Base-by-base conservation (phyloP, 2,329 filamentous ascomycete species). In the Paradendryphiella salina region DNA sequence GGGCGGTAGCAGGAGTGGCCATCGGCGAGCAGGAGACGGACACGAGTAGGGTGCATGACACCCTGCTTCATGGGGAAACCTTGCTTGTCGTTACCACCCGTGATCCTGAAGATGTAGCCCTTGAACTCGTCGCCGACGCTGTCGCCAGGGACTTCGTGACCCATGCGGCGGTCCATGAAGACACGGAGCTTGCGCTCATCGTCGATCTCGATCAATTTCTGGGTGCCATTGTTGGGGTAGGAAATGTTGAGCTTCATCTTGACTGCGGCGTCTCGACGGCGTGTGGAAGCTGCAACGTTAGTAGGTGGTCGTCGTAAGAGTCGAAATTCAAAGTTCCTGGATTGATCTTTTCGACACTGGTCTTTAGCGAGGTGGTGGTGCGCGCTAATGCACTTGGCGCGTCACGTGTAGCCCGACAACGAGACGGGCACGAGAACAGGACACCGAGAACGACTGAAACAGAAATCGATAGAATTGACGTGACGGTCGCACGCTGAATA, bases 51-150 rank as follows among this genome's bases (percentile, higher is more conserved):
- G 80, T 96, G 89, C 85, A 99, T 93, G 79, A 96, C 89, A 85
- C 94, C 94, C 88, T 99, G 95, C 91, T 99, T 99, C 94, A 99
- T 99, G 72, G 94, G 94, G 87, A 99, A 99, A 84, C 94, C 94
- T 85, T 99, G 95, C 90, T 99, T 99, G 89, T 99, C 94, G 89
- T 99, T 99, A 77, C 95, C 94, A 76, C 94, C 95, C 74, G 94
- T 99, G 84, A 99, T 97, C 78, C 86, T 88, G 88, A 99, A 91
- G 83, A 99, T 87, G 85, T 99, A 99, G 80, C 94, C 94, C 86
- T 96, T 96, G 89, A 96, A 99, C 83, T 99, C 94, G 77, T 97
- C 92, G 75, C 94, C 94, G 75, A 99, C 85, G 76, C 87, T 88
- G 83, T 99, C 95, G 75, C 88, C 94, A 71, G 89, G 81, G 72